Conservation (phyloP, 495 filamentous ascomycete species). For the Podospora anserina region DNA sequence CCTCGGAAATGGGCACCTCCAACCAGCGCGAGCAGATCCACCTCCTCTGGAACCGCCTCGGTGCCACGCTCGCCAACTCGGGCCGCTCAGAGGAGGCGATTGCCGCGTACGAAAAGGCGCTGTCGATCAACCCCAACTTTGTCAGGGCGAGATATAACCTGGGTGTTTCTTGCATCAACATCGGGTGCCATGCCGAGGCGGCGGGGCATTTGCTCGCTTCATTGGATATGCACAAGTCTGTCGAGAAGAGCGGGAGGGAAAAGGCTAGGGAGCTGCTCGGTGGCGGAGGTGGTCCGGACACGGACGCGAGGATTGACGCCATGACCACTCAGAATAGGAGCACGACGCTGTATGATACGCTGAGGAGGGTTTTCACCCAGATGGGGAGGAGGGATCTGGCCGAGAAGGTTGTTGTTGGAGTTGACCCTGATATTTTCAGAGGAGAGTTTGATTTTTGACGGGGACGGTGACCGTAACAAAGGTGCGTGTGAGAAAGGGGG, state of each 20-base stretch:
- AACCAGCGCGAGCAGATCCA: slow-evolving; percentile 79
- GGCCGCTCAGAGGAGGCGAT: slow-evolving; percentile 93
- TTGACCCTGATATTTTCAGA: slow-evolving; percentile 88
- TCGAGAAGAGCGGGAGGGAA: slow-evolving; percentile 79
- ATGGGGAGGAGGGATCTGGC: slow-evolving; percentile 87
- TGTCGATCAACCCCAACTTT: slow-evolving; percentile 88
- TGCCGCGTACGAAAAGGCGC: slow-evolving; percentile 88
- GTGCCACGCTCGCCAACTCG: slow-evolving; percentile 92
- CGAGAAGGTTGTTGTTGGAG: slow-evolving; percentile 78
- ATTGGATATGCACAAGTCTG: slow-evolving; percentile 92
- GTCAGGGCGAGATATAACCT: slow-evolving; percentile 96
- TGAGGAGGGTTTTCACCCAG: slow-evolving; percentile 87
- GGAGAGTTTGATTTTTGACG: slow-evolving; percentile 55
- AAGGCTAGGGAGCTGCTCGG: slow-evolving; percentile 78
- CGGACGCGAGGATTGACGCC: slow-evolving; percentile 67
- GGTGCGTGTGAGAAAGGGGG: not conserved
- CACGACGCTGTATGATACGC: slow-evolving; percentile 91
- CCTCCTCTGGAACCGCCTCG: slow-evolving; percentile 95
- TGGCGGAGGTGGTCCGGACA: slow-evolving; percentile 37
- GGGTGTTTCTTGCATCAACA: slow-evolving; percentile 95
- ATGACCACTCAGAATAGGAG: slow-evolving; percentile 91
- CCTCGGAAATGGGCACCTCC: slow-evolving; percentile 69
- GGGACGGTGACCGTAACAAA: slow-evolving; percentile 20
- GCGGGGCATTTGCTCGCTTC: slow-evolving; percentile 93
- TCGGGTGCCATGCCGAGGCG: slow-evolving; percentile 88